phyloP scores from a whole-genome alignment of 1,139 yeast species.

The Yamadazyma triangularis region DNA sequence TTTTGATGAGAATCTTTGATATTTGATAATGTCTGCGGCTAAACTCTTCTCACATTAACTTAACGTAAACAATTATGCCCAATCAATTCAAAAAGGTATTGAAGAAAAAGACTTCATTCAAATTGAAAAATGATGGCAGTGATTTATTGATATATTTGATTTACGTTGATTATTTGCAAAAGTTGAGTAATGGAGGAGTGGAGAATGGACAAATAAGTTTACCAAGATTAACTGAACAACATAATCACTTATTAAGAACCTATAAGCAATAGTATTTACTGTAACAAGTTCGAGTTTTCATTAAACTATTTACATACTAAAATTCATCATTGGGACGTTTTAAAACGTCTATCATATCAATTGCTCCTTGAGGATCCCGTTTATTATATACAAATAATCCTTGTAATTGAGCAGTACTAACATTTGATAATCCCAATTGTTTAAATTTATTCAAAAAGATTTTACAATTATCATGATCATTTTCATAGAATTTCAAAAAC shows the following conservation, averaged over 20 bases:
- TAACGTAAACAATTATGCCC: neutral
- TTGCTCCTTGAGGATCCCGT: slow-evolving; percentile 73
- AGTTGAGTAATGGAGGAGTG: no score
- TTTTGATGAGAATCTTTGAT: neutral
- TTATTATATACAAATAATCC: slow-evolving; percentile 94
- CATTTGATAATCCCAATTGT: slow-evolving; percentile 46
- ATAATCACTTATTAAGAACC: no score
- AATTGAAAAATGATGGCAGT: slow-evolving; percentile 33
- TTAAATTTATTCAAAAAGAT: slow-evolving; percentile 53
- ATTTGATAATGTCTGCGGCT: neutral
- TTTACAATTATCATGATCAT: slow-evolving; percentile 55
- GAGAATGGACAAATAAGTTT: no score
- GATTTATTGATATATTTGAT: slow-evolving; percentile 46
- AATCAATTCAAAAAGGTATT: slow-evolving; percentile 15
- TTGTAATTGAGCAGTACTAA: slow-evolving; percentile 93
- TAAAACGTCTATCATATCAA: slow-evolving; percentile 51
- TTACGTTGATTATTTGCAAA: slow-evolving; percentile 46
- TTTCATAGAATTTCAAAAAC: slow-evolving; percentile 85
- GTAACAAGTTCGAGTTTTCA: no score
- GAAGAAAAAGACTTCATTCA: slow-evolving; percentile 13
- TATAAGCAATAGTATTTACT: no score
- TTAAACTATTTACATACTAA: neutral
- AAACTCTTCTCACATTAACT: neutral
- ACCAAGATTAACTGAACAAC: no score
- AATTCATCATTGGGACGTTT: slow-evolving; percentile 2